Conservation (phyloP, 805 yeast genomes). For the Lachancea sp. region DNA sequence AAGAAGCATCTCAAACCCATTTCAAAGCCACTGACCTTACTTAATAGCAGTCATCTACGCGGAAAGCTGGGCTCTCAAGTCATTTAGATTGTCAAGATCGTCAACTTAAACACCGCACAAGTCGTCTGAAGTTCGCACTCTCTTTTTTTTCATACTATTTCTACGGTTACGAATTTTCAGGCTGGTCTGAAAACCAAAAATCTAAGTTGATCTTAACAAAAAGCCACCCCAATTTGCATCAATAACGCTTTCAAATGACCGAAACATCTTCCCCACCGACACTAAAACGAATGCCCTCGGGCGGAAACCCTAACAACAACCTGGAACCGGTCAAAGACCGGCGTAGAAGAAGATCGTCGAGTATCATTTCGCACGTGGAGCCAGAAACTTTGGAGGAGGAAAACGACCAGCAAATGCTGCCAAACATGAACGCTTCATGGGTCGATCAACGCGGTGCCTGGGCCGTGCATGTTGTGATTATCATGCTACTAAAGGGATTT, state of each 20-base stretch:
- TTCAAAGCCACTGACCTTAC: no score
- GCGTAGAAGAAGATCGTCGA: conserved; percentile 72
- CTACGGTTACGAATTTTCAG: no score
- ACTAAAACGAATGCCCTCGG: conserved; percentile 29
- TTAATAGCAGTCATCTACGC: no score
- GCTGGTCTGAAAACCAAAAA: no score
- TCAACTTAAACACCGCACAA: no score
- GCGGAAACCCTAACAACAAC: conserved; percentile 10
- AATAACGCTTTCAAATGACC: conserved; percentile 1
- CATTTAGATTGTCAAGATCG: no score
- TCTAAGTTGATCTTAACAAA: not conserved
- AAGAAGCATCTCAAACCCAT: no score
- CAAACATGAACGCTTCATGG: conserved; percentile 94
- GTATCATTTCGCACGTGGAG: conserved; percentile 84
- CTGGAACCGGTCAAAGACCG: conserved; percentile 34
- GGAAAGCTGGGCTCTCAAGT: no score
- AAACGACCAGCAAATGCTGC: conserved; percentile 82
- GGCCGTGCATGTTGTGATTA: conserved; percentile 84
- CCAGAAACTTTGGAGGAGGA: conserved; percentile 89
- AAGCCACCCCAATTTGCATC: not conserved
- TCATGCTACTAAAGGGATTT: conserved; percentile 63
- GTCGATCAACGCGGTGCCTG: conserved; percentile 95
- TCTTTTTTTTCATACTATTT: no score
- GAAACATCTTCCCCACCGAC: conserved; percentile 3
- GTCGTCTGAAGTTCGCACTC: no score